Evolutionary conservation across 495 filamentous ascomycete species (phyloP), one percentile per base, ranked within the genome.

Genomic region (Xeromyces bisporus): DNA sequence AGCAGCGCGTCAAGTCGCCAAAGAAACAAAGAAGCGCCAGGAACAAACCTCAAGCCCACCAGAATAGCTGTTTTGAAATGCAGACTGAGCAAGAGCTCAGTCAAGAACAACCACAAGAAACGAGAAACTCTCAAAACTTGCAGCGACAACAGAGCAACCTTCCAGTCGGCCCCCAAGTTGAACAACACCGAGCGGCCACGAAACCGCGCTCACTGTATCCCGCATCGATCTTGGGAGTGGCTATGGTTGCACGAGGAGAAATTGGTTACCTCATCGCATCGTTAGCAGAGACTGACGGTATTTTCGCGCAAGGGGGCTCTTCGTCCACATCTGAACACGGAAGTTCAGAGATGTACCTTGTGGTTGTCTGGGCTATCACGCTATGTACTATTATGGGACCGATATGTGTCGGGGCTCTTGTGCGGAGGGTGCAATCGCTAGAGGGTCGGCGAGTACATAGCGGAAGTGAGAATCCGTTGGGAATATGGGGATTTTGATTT

Each of bases 211-310:
- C 69, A 3, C 53, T 75, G 3, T 73, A 77, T 29, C 72, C 74
- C 5, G 48, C 71, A 2, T 48, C 62, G 0, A 70, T 81, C 6
- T 39, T 81, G 9, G 61, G 64, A 0, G 43, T 58, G 21, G 67
- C 77, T 0, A 86, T 86, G 79, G 67, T 77, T 0, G 70, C 81
- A 0, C 65, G 79, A 20, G 81, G 80, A 2, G 80, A 92, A 44
- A 77, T 87, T 15, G 80, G 79, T 0, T 80, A 82, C 33, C 52
- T 87, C 13, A 80, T 89, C 35, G 73, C 78, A 4, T 73, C 78
- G 2, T 48, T 82, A 3, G 76, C 74, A 0, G 53, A 77, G 32
- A 66, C 62, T 7, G 45, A 65, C 15, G 68, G 72, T 0, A 60
- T 75, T n/a, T 75, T 77, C 38, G 29, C 13, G 37, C 21, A 38